Evolutionary conservation across 2,329 filamentous ascomycete species (phyloP), one percentile per base, ranked within the genome.

Genomic region (Lachnellula cervina): DNA sequence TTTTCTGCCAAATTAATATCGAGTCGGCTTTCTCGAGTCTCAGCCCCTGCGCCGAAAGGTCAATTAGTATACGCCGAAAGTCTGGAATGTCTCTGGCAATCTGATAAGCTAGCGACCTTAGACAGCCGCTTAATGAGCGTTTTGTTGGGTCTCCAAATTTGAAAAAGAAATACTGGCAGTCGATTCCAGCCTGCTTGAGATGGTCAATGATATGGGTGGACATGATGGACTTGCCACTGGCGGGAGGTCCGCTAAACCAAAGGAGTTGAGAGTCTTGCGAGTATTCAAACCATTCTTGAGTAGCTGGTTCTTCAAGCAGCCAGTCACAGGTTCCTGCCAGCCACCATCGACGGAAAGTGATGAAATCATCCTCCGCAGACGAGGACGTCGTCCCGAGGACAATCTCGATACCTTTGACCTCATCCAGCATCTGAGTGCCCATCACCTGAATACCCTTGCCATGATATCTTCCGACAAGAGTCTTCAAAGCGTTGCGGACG

Each of bases 141-240:
- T 69, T 69, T 13, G 19, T 54, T 28, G 60, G 59, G 46, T 72
- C 64, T 11, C 62, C 62, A 51, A 61, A 66, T 32, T 59, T 56
- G 53, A 72, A 67, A 50, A 69, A 71, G 50, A 63, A 69, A 49
- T 69, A 73, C 5, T 59, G 55, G 56, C 60, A 66, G 5, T 14
- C 19, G 14, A 43, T 19, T 19, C 51, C 59, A 19, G 38, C 14
- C n/a, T 60, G 51, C 25, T 46, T 53, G 9, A 68, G 57, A 43
- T 62, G 55, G 28, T 68, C 57, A 44, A 70, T 66, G 35, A 67
- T 53, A 54, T 55, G 66, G 3, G 68, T 57, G 5, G 68, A 62
- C 11, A 69, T 23, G 9, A 71, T 64, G 2, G 71, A 71, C 44
- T 73, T 73, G 4, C 70, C 71, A 42, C 51, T 65, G 1, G 58